A percentile compares a stretch with the other conserved stretches of the same genome.
Conservation (phyloP, 2,329 filamentous ascomycete genomes). For the Colletotrichum sp. region DNA sequence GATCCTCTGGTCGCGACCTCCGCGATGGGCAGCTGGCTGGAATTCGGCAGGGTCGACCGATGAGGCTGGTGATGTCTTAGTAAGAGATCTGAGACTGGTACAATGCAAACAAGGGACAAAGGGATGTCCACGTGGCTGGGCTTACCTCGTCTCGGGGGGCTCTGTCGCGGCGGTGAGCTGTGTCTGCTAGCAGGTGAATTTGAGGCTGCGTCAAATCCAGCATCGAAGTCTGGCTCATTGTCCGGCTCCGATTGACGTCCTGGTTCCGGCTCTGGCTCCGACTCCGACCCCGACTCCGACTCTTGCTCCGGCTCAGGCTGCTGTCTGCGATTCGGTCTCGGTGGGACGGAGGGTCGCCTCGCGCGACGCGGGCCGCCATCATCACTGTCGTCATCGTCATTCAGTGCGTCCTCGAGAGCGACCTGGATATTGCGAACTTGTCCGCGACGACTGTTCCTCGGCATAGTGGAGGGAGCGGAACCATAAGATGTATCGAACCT, state of each 20-base stretch:
- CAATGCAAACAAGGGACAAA: not conserved
- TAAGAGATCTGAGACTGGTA: slow-evolving; percentile 1
- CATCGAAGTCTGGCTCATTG: not conserved
- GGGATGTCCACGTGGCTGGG: not conserved
- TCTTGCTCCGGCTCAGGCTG: not conserved
- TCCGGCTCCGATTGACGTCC: not conserved
- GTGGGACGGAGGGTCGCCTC: not conserved
- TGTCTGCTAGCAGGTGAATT: not conserved
- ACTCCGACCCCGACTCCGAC: not conserved
- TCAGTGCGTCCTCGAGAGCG: slow-evolving; percentile 22
- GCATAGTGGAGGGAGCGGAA: slow-evolving; percentile 19
- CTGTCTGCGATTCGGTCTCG: not conserved
- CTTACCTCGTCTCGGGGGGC: slow-evolving; percentile 1
- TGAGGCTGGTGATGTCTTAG: not conserved
- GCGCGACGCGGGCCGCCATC: not conserved
- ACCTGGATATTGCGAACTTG: slow-evolving; percentile 22
- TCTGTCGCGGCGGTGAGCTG: not conserved
- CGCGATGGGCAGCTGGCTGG: not conserved
- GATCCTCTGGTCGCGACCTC: not conserved
- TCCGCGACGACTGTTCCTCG: slow-evolving; percentile 26
- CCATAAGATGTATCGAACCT: slow-evolving; percentile 27
- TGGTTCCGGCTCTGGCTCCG: not conserved
- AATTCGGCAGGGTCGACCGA: not conserved
- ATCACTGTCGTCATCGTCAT: slow-evolving; percentile 1
- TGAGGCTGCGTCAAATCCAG: not conserved